These are phyloP conservation scores for Cicer judaicum DNA, from an alignment of 306 rosid genomes.

Conservation along the genomic window DNA sequence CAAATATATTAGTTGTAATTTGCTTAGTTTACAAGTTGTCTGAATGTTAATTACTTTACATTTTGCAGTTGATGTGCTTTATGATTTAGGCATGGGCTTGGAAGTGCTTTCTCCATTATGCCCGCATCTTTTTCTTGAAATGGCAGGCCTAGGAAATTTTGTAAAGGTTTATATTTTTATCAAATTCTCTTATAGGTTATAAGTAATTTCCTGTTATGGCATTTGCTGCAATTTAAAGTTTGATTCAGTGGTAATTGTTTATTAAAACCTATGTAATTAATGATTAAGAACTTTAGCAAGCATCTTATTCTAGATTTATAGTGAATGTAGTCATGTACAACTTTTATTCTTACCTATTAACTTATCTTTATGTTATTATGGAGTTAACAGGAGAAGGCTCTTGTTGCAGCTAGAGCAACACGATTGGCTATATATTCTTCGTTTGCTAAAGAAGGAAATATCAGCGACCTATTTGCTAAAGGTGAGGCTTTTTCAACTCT, in stretches of 20 bases:
- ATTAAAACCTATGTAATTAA: constrained; percentile 4
- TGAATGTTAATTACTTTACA: constrained; percentile 41
- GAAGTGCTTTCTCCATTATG: constrained; percentile 96
- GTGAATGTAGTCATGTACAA: constrained; percentile 1
- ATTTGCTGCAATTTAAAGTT: constrained; percentile 28
- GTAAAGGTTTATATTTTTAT: constrained; percentile 65
- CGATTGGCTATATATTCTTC: constrained; percentile 98
- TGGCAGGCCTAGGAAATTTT: constrained; percentile 95
- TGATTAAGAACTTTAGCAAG: constrained; percentile 3
- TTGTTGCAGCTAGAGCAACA: constrained; percentile 98
- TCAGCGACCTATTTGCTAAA: constrained; percentile 96
- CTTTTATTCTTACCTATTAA: constrained; percentile 10
- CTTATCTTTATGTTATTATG: constrained; percentile 34
- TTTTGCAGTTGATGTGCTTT: constrained; percentile 90
- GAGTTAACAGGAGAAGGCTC: constrained; percentile 85
- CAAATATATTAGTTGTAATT: not conserved
- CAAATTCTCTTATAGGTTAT: not conserved
- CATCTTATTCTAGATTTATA: not conserved
- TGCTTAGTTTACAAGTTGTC: constrained; percentile 38
- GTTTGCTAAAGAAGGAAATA: constrained; percentile 97
- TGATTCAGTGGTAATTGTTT: constrained; percentile 9
- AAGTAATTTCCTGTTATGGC: not conserved
- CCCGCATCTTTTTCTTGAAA: constrained; percentile 91
- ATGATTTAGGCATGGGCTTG: constrained; percentile 89
- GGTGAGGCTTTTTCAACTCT: constrained; percentile 99